phyloP scores from a whole-genome alignment of 352 stramenopile genomes.

The Pythium brachiatum region DNA sequence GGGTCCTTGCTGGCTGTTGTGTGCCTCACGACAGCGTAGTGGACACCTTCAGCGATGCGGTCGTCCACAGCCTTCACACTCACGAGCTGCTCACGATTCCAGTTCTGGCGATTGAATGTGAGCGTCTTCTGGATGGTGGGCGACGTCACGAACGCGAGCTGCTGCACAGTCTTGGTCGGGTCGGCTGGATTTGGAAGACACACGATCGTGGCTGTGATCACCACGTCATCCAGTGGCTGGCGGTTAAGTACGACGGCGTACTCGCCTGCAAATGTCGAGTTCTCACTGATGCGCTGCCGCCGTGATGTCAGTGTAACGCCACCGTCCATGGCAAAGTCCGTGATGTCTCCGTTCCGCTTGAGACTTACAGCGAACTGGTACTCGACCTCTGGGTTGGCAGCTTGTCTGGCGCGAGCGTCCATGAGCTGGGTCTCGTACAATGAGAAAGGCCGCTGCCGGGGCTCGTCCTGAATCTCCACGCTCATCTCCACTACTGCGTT shows the following conservation, averaged over 20 bases:
- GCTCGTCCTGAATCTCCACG: conserved; percentile 38
- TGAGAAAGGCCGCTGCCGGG: conserved; percentile 32
- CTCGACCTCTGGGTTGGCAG: conserved; percentile 8
- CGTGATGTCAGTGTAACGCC: conserved; percentile 53
- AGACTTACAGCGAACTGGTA: conserved; percentile 63
- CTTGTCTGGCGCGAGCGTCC: conserved; percentile 35
- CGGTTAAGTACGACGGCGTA: conserved; percentile 74
- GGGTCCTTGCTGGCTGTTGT: conserved; percentile 40
- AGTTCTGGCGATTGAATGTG: conserved; percentile 51
- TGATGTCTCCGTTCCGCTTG: conserved; percentile 49
- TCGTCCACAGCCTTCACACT: conserved; percentile 57
- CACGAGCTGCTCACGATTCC: conserved; percentile 71
- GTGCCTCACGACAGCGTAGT: conserved; percentile 63
- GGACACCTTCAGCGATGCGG: conserved; percentile 46
- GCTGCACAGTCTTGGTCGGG: conserved; percentile 30
- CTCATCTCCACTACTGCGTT: conserved; percentile 45
- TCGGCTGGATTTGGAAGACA: conserved; percentile 27
- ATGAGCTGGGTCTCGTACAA: conserved; percentile 56
- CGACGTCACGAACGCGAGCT: conserved; percentile 36
- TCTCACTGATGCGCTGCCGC: conserved; percentile 49
- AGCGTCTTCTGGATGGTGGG: conserved; percentile 23
- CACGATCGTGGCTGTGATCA: conserved; percentile 40
- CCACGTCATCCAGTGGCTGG: conserved; percentile 48
- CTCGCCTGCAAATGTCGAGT: conserved; percentile 37
- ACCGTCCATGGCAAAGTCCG: conserved; percentile 72